Percentiles rank a stretch among this genome's conserved stretches.
Evolutionary conservation across 2,329 filamentous ascomycete genomes (phyloP).

Genomic region (Cladophialophora chaetospira): DNA sequence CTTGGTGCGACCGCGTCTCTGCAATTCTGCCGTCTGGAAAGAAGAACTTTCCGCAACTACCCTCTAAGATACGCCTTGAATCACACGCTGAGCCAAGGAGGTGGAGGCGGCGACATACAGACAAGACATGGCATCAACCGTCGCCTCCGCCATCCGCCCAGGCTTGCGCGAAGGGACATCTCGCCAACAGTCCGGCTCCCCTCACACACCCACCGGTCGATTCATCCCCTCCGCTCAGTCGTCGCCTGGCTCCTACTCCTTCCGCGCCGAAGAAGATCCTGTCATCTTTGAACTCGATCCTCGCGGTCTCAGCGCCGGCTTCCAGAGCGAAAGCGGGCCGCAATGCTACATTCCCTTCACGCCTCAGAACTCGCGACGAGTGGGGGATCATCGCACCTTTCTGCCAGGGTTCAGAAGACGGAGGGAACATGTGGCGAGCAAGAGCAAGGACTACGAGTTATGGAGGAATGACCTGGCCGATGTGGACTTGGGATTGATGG

Average conservation of each 20-base stretch:
- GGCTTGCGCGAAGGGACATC: slow-evolving; percentile 23
- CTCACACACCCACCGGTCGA: slow-evolving; percentile 59
- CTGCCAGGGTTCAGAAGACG: slow-evolving; percentile 54
- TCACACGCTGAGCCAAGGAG: too few species aligned
- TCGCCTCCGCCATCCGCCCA: slow-evolving; percentile 31
- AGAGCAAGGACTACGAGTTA: slow-evolving; percentile 63
- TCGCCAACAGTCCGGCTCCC: slow-evolving; percentile 39
- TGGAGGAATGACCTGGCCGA: slow-evolving; percentile 75
- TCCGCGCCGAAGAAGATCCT: slow-evolving; percentile 75
- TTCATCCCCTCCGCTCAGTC: slow-evolving; percentile 58
- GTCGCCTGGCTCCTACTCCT: slow-evolving; percentile 58
- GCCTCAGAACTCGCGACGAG: slow-evolving; percentile 73
- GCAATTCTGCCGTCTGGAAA: too few species aligned
- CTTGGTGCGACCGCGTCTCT: background rate
- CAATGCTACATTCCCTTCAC: slow-evolving; percentile 71
- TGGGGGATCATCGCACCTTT: slow-evolving; percentile 80
- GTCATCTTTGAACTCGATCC: slow-evolving; percentile 82
- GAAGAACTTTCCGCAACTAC: too few species aligned
- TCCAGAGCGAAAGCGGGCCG: slow-evolving; percentile 78
- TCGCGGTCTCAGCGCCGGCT: slow-evolving; percentile 76
- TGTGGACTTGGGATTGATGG: slow-evolving; percentile 75
- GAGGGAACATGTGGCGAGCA: slow-evolving; percentile 44
- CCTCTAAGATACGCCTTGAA: too few species aligned
- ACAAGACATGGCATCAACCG: slow-evolving; percentile 24
- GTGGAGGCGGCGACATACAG: slow-evolving; percentile 14